These are phyloP conservation scores for Phytophthora macrochlamydospora DNA, from an alignment of 352 stramenopile species.

Conservation along the genomic window DNA sequence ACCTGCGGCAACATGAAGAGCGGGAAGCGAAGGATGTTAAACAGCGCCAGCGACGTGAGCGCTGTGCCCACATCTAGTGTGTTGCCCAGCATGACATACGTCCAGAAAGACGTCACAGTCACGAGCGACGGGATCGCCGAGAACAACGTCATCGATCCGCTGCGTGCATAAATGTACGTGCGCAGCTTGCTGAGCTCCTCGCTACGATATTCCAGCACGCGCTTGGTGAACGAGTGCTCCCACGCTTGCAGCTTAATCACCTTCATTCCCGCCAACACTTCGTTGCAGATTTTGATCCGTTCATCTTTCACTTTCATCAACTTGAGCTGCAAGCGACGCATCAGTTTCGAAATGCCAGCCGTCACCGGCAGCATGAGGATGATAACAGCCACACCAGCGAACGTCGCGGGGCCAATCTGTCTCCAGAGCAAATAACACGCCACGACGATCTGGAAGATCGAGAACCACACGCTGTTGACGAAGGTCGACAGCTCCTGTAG, in stretches of 20 bases:
- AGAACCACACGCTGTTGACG: slow-evolving; percentile 89
- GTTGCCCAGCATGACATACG: slow-evolving; percentile 83
- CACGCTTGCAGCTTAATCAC: slow-evolving; percentile 98
- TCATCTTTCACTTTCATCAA: slow-evolving; percentile 93
- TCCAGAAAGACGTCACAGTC: slow-evolving; percentile 89
- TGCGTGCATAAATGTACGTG: slow-evolving; percentile 62
- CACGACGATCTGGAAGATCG: slow-evolving; percentile 62
- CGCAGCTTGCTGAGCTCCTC: slow-evolving; percentile 83
- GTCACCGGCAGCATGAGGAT: slow-evolving; percentile 90
- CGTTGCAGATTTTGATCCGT: slow-evolving; percentile 93
- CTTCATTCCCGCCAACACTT: slow-evolving; percentile 94
- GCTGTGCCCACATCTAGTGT: slow-evolving; percentile 91
- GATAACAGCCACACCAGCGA: slow-evolving; percentile 92
- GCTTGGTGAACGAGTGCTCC: slow-evolving; percentile 87
- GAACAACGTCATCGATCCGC: slow-evolving; percentile 67
- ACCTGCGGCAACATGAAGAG: slow-evolving; percentile 96
- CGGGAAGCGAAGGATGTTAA: slow-evolving; percentile 98
- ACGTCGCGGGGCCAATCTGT: slow-evolving; percentile 68
- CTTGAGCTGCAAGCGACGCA: slow-evolving; percentile 79
- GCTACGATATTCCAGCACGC: slow-evolving; percentile 60
- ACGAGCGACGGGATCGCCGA: slow-evolving; percentile 93
- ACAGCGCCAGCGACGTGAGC: slow-evolving; percentile 90
- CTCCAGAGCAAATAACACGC: slow-evolving; percentile 55
- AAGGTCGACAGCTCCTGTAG: slow-evolving; percentile 93
- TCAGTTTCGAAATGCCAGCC: slow-evolving; percentile 71